Conservation (phyloP, 768 basidiomycete species). For the Pholiota microspora region DNA sequence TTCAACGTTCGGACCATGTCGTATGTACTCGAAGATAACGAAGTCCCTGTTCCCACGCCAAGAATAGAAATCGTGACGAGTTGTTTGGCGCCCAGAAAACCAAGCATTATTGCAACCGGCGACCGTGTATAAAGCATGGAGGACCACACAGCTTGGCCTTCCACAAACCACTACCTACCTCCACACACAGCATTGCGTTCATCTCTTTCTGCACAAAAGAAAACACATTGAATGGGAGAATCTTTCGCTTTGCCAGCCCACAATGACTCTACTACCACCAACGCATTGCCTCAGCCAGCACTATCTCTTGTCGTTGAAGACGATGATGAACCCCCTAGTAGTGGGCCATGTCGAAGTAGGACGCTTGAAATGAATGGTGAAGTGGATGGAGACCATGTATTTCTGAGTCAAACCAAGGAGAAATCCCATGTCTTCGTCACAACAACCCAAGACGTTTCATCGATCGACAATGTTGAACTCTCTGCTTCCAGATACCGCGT, state of each 20-base stretch:
- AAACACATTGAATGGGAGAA: slow-evolving; percentile 39
- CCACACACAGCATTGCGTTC: neutral
- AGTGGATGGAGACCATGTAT: neutral
- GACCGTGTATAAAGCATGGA: neutral
- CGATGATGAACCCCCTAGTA: slow-evolving; percentile 45
- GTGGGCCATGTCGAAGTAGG: slow-evolving; percentile 28
- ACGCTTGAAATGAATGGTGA: slow-evolving; percentile 28
- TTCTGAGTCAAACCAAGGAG: slow-evolving; percentile 1
- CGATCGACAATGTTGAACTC: neutral
- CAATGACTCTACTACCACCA: slow-evolving; percentile 27
- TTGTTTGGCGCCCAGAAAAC: neutral
- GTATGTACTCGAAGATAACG: no score
- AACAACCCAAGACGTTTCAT: slow-evolving; percentile 7
- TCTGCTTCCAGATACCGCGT: neutral
- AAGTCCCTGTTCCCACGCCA: neutral
- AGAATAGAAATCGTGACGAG: neutral
- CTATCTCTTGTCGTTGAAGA: slow-evolving; percentile 35
- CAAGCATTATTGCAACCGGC: neutral
- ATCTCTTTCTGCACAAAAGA: neutral
- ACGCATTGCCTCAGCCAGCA: slow-evolving; percentile 31
- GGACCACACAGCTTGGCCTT: neutral
- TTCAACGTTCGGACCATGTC: no score
- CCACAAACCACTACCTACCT: neutral
- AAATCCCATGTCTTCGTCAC: slow-evolving; percentile 13
- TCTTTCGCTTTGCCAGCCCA: slow-evolving; percentile 25